Base-by-base conservation (phyloP, 441 rosid genomes). In the Pelargonium cotyledonis region DNA sequence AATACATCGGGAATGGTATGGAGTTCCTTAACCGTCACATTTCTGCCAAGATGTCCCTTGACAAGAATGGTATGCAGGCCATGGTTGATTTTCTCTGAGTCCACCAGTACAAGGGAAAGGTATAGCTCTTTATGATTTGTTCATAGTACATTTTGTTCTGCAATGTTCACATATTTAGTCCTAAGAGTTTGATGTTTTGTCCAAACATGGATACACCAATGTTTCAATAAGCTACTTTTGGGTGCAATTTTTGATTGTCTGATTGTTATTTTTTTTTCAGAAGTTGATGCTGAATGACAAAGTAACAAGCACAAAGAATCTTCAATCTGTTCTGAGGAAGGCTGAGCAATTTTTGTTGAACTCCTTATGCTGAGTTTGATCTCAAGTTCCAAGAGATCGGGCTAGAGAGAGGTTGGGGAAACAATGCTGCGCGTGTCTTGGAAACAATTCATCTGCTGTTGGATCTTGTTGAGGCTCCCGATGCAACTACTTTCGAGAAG, bases 1-100 rank as follows among this genome's bases (percentile, higher is more conserved):
- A 94, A 68, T 94, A 88, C 66, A 94, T 94, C 19, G 98, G 98
- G 4, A 82, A 91, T 60, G 98, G 98, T 19, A 96, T 94, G 41
- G 97, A 94, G 79, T 94, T 91, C 85, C 98, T 94, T 60, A 94
- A 94, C 57, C 95, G 97, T 66, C 97, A 94, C 74, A 89, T 94
- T 53, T 94, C 97, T 0, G 96, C 97, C 5, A 94, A 91, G 71
- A 83, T 94, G 75, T 94, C 91, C 81, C 94, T 91, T 75, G 96
- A 91, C 82, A 88, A 91, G 82, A 95, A 94, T 78, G 91, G 93
- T 73, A 77, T 91, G 84, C 93, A 80, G 65, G 90, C 97, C 0
- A 77, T 94, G 65, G 89, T 94, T 49, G 91, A 89, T 69, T 94
- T 94, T 76, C 90, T 94, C 73, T 86, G 80, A 46, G 84, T 85